These are phyloP conservation scores for Galerina sulciceps DNA, from an alignment of 768 basidiomycete species.

Conservation along the genomic window DNA sequence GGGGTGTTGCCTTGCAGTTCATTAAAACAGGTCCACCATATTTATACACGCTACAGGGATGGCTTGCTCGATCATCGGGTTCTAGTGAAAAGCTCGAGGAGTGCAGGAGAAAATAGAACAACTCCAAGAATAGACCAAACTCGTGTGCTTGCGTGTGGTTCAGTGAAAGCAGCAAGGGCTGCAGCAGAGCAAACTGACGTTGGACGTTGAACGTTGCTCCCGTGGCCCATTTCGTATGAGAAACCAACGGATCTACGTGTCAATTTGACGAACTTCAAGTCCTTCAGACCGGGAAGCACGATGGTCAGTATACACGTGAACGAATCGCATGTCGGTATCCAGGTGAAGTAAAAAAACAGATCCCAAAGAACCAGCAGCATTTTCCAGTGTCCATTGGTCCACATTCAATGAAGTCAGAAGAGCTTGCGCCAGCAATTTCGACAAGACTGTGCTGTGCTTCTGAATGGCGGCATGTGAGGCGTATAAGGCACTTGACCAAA, in stretches of 20 bases:
- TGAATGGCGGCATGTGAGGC: slow-evolving; percentile 1
- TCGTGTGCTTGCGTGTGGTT: slow-evolving; percentile 8
- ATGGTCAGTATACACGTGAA: slow-evolving; percentile 11
- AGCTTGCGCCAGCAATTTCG: background rate
- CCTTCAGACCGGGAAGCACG: background rate
- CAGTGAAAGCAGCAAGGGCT: slow-evolving; percentile 10
- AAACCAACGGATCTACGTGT: slow-evolving; percentile 9
- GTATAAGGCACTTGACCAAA: background rate
- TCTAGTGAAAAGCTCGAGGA: slow-evolving; percentile 22
- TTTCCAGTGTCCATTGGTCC: no score
- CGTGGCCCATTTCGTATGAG: slow-evolving; percentile 1
- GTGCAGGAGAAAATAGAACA: slow-evolving; percentile 10
- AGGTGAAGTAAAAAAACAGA: background rate
- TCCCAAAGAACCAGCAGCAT: background rate
- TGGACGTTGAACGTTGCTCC: slow-evolving; percentile 2
- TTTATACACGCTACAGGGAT: slow-evolving; percentile 9
- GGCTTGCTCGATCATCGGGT: slow-evolving; percentile 23
- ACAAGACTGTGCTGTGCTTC: background rate
- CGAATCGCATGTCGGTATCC: background rate
- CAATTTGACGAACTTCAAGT: background rate
- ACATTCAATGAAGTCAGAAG: background rate
- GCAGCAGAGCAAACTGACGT: background rate
- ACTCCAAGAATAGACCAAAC: slow-evolving; percentile 14
- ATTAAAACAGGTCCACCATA: background rate
- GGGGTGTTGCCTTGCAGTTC: background rate